These are phyloP conservation scores for Rhizophagus clarus DNA, from an alignment of 192 early-diverging fungal species.

Conservation along the genomic window DNA sequence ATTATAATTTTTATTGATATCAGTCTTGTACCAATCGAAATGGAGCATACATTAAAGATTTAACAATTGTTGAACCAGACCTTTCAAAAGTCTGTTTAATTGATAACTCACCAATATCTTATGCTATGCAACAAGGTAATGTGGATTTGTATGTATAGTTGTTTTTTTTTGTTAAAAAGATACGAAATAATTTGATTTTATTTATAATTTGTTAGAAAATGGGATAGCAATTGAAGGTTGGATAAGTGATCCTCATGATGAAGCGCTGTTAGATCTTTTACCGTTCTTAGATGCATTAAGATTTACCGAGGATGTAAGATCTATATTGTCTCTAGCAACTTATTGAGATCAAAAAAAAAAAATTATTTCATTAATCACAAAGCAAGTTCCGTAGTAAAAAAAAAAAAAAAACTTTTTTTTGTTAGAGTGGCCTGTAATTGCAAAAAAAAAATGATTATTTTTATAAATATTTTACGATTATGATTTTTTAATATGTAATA, in stretches of 20 bases:
- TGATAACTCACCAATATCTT: conserved; percentile 81
- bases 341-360: conserved; percentile 27
- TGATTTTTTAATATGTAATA: not conserved
- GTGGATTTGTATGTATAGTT: not conserved
- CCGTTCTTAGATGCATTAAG: conserved; percentile 88
- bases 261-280: conserved; percentile 81
- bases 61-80: conserved; percentile 73
- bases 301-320: conserved; percentile 84
- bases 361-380: not conserved
- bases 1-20: conserved; percentile 7
- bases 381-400: not conserved
- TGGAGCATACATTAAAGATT: conserved; percentile 79
- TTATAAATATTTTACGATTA: no score
- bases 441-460: no score
- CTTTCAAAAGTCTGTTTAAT: conserved; percentile 80
- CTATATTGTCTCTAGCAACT: conserved; percentile 63
- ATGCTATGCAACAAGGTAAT: conserved; percentile 71
- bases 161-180: not conserved
- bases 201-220: conserved; percentile 63
- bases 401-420: not conserved
- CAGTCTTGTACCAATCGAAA: conserved; percentile 72
- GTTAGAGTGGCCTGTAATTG: not conserved
- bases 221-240: conserved; percentile 89
- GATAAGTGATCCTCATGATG: conserved; percentile 77
- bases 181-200: not conserved